Evolutionary conservation across 305 asterid genomes (phyloP), one percentile per base, ranked within the genome.

Genomic region (Andrographis paniculata): DNA sequence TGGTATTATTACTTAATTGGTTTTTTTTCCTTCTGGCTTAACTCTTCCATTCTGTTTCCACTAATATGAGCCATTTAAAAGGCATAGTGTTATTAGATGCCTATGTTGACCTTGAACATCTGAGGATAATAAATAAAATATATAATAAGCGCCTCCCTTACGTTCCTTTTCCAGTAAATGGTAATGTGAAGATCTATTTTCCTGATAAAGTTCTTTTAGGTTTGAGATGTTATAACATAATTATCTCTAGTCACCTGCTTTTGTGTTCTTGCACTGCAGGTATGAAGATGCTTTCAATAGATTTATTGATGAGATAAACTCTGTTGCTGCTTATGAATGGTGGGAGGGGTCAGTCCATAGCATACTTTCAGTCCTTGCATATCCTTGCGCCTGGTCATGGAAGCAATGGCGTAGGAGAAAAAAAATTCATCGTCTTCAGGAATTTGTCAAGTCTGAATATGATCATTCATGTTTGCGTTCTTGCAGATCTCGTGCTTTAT

Each of bases 341-440:
- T 88, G 97, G 97, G 97, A 88, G 76, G 97, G 97, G 54, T 88
- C 97, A 17, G 94, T 88, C 31, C 97, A 88, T 68, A 84, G 97
- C 75, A 88, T 88, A 73, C 84, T 88, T 58, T 79, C 92, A 14
- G 74, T 88, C 55, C 75, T 84, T 64, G 95, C 97, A 52, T 84
- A 88, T 65, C 95, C 97, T 69, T 88, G 94, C 71, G 92, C 95
- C 59, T 88, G 97, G 95, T 88, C 95, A 56, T 88, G 97, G 95
- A 88, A 84, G 67, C 97, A 81, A 60, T 88, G 95, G 97, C 95
- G 97, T 33, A 73, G 95, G 73, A 88, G 95, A 42, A 84, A 76
- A 62, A 88, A 88, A 64, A 75, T 88, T 49, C 84, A 75, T 45
- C 82, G 67, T 40, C 95, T 88, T 61, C 97, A 84, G 75, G 97